Evolutionary conservation across 2,329 filamentous ascomycete species (phyloP).

Genomic region (Xylariales sp.): DNA sequence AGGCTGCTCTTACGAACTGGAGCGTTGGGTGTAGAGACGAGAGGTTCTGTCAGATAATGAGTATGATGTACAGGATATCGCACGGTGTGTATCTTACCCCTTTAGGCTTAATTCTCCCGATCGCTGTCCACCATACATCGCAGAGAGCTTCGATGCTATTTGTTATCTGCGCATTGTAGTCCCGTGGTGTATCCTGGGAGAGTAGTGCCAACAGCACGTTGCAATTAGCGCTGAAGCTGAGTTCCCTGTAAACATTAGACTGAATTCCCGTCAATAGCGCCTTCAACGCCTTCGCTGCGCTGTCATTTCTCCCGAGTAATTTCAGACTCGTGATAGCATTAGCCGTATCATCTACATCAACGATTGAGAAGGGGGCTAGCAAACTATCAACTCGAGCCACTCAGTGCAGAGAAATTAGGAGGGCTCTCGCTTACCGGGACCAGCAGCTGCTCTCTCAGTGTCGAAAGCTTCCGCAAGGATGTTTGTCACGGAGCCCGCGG

Average conservation of each 20-base stretch:
- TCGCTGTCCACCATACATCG: conserved; percentile 14
- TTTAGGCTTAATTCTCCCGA: not conserved
- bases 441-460: not conserved
- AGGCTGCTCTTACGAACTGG: conserved; percentile 8
- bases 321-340: conserved; percentile 5
- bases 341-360: conserved; percentile 6
- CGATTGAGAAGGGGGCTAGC: not conserved
- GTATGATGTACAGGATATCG: not conserved
- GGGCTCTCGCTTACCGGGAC: not conserved
- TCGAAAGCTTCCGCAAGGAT: not conserved
- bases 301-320: not conserved
- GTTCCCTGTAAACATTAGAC: not conserved
- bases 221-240: conserved; percentile 12
- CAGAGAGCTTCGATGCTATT: not conserved
- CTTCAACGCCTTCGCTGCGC: not conserved
- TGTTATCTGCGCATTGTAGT: conserved; percentile 5
- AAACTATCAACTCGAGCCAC: not conserved
- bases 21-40: conserved; percentile 7
- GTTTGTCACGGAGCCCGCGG: conserved; percentile 1
- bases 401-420: not conserved
- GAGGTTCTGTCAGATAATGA: conserved; percentile 2
- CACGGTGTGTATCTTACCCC: not conserved
- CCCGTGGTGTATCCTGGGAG: not conserved
- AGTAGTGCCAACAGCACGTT: conserved; percentile 7
- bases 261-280: not conserved